Conservation (phyloP, 768 basidiomycete genomes). For the Boletus tomentosulus region DNA sequence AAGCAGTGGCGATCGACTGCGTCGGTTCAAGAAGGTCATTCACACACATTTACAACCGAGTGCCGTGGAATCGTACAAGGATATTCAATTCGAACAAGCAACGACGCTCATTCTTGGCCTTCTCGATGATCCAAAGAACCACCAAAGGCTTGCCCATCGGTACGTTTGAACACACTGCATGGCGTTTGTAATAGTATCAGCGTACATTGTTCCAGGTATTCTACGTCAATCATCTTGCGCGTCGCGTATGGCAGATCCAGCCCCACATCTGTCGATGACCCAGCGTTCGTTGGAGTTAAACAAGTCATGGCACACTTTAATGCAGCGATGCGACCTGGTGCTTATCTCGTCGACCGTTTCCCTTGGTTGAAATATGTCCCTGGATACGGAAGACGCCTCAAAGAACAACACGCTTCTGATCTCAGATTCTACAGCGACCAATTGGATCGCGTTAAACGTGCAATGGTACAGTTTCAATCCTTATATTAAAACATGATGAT, state of each 20-base stretch:
- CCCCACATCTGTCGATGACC: conserved; percentile 17
- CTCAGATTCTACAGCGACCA: conserved; percentile 48
- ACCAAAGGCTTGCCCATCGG: conserved; percentile 38
- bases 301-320: conserved; percentile 26
- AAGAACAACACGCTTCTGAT: conserved; percentile 48
- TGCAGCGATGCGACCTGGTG: conserved; percentile 29
- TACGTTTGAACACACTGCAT: conserved; percentile 28
- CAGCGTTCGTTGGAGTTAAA: conserved; percentile 18
- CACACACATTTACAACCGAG: conserved; percentile 53
- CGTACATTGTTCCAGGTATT: conserved; percentile 18
- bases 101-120: conserved; percentile 25
- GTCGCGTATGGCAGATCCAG: conserved; percentile 23
- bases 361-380: conserved; percentile 46
- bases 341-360: conserved; percentile 34
- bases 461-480: conserved; percentile 34
- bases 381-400: conserved; percentile 53
- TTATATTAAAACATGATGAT: rapidly evolving
- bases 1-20: conserved; percentile 48
- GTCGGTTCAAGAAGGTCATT: conserved; percentile 51
- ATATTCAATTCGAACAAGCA: conserved; percentile 38
- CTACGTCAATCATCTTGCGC: conserved; percentile 24
- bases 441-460: conserved; percentile 40
- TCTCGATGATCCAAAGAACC: conserved; percentile 25
- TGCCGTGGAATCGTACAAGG: conserved; percentile 41
- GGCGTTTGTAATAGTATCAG: not conserved